phyloP scores from a whole-genome alignment of 2,329 filamentous ascomycete genomes.

The Cladosporium velox region DNA sequence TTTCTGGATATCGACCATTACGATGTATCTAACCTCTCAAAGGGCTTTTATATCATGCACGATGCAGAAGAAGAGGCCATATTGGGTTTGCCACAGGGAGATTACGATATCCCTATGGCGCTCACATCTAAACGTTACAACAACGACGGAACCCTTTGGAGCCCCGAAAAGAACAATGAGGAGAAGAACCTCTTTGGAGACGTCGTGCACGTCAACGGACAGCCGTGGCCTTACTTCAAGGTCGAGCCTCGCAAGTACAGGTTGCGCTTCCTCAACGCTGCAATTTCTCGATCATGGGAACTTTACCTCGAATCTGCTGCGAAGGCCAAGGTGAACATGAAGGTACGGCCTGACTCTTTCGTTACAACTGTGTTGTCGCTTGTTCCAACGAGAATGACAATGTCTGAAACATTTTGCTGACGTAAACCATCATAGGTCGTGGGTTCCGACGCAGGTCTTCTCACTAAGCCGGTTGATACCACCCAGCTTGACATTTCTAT shows the following conservation, averaged over 20 bases:
- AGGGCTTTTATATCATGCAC: slow-evolving; percentile 56
- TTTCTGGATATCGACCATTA: too few species aligned
- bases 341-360: slow-evolving; percentile 36
- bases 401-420: background rate
- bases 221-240: slow-evolving; percentile 62
- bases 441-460: slow-evolving; percentile 56
- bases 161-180: slow-evolving; percentile 44
- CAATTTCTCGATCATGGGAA: slow-evolving; percentile 42
- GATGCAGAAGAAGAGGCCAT: slow-evolving; percentile 54
- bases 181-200: slow-evolving; percentile 56
- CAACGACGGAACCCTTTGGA: slow-evolving; percentile 52
- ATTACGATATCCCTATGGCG: slow-evolving; percentile 56
- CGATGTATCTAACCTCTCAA: background rate
- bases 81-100: slow-evolving; percentile 50
- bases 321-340: slow-evolving; percentile 48
- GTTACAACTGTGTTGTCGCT: background rate
- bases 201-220: slow-evolving; percentile 59
- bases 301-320: slow-evolving; percentile 41
- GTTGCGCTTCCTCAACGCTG: slow-evolving; percentile 47
- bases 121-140: slow-evolving; percentile 56
- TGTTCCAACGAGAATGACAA: background rate
- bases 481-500: slow-evolving; percentile 51
- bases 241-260: slow-evolving; percentile 56
- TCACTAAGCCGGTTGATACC: slow-evolving; percentile 49
- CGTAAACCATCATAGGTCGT: slow-evolving; percentile 37